A percentile compares a stretch with the other conserved stretches of the same genome.
phyloP scores from a whole-genome alignment of 129 eudicot genomes.

The Pittosporum tobira region DNA sequence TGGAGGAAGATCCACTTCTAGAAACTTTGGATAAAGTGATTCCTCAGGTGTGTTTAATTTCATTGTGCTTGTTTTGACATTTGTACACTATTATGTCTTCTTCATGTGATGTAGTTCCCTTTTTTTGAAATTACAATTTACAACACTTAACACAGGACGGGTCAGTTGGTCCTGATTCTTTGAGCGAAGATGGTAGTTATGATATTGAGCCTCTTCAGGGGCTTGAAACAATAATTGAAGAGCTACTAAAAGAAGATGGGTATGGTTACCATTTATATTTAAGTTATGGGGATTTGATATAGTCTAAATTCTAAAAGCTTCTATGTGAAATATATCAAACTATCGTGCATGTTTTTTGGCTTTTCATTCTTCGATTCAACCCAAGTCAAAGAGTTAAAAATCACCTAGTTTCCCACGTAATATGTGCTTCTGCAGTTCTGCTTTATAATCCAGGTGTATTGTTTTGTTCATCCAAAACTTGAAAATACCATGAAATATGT shows the following conservation, averaged over 20 bases:
- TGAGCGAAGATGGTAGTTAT: slow-evolving; percentile 17
- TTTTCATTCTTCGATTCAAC: no score
- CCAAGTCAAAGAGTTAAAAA: no score
- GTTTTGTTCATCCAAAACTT: no score
- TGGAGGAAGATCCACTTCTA: slow-evolving; percentile 88
- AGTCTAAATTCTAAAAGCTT: not conserved
- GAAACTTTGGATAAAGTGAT: slow-evolving; percentile 94
- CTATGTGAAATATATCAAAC: no score
- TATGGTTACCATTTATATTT: slow-evolving; percentile 23
- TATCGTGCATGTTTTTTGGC: no score
- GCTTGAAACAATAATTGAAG: slow-evolving; percentile 61
- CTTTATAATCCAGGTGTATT: no score
- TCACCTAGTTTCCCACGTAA: no score
- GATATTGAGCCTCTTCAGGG: slow-evolving; percentile 92
- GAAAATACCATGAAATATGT: not conserved
- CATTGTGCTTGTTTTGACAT: not conserved
- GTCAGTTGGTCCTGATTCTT: slow-evolving; percentile 25
- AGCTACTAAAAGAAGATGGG: slow-evolving; percentile 86
- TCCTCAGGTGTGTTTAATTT: slow-evolving; percentile 52
- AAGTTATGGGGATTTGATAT: not conserved
- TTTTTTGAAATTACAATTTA: slow-evolving; percentile 4
- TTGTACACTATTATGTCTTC: not conserved
- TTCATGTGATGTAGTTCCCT: not conserved
- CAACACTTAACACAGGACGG: slow-evolving; percentile 38
- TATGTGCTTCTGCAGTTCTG: no score